Conservation (phyloP, 306 rosid species). For the Fragaria ananassa region DNA sequence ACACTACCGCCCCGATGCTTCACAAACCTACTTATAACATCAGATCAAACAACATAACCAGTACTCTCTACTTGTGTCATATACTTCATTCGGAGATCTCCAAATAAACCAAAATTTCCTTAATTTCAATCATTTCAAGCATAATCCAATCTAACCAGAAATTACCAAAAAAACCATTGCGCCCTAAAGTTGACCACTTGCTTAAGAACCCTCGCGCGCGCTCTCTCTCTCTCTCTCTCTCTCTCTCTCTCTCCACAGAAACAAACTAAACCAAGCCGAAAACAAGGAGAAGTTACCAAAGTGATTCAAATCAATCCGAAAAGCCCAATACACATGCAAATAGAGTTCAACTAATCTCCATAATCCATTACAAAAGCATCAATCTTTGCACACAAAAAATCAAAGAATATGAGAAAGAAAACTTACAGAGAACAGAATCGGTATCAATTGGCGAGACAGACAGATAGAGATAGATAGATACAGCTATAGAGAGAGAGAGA, state of each 20-base stretch:
- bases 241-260: background rate
- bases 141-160: background rate
- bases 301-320: background rate
- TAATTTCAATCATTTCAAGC: background rate
- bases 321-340: background rate
- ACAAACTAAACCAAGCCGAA: background rate
- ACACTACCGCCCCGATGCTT: background rate
- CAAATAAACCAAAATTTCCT: background rate
- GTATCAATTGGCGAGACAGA: background rate
- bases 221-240: no score
- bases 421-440: conserved; percentile 7
- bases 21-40: background rate
- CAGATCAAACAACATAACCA: background rate
- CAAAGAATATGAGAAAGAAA: background rate
- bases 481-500: no score
- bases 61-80: background rate
- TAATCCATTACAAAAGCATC: background rate
- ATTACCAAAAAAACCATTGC: background rate
- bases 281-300: background rate
- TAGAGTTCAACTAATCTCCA: background rate
- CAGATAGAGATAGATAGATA: background rate
- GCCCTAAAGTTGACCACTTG: background rate
- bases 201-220: background rate
- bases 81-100: background rate
- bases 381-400: background rate